phyloP scores from a whole-genome alignment of 805 yeast species.

The Blastobotrys americana region DNA sequence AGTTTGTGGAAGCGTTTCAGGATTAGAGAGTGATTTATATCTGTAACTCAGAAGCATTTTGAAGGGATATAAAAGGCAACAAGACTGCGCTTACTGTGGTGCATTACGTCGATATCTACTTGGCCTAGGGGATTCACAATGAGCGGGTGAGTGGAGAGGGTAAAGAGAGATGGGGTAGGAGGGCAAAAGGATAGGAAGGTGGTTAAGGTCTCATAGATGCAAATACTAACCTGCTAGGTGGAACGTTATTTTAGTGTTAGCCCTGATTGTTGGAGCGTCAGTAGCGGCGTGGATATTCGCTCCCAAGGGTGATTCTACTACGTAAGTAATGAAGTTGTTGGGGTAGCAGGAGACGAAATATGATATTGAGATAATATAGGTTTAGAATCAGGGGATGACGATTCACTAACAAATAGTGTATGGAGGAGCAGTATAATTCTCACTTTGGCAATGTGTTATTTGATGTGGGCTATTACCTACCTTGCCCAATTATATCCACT shows the following conservation, averaged over 20 bases:
- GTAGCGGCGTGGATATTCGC: slow-evolving; percentile 77
- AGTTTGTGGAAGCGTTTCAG: too few species aligned
- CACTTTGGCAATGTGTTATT: slow-evolving; percentile 66
- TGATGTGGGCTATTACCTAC: slow-evolving; percentile 93
- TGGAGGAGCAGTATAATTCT: slow-evolving; percentile 66
- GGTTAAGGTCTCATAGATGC: slow-evolving; percentile 14
- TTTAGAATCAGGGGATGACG: neutral
- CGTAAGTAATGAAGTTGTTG: slow-evolving; percentile 38
- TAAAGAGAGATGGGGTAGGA: neutral
- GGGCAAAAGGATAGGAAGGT: too few species aligned
- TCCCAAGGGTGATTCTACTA: slow-evolving; percentile 65
- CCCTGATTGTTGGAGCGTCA: slow-evolving; percentile 51
- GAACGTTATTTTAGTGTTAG: slow-evolving; percentile 60
- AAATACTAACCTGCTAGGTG: too few species aligned
- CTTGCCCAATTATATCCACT: slow-evolving; percentile 79
- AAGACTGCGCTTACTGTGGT: too few species aligned
- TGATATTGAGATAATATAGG: neutral
- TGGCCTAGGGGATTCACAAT: slow-evolving; percentile 21
- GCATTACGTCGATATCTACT: neutral
- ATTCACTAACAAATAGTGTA: slow-evolving; percentile 20
- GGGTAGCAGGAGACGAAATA: slow-evolving; percentile 3
- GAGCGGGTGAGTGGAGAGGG: slow-evolving; percentile 39
- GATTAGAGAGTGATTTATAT: too few species aligned
- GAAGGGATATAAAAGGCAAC: too few species aligned
- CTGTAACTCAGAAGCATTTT: too few species aligned